Base-by-base conservation (phyloP, 805 yeast genomes). In the Spathaspora passalidarum region DNA sequence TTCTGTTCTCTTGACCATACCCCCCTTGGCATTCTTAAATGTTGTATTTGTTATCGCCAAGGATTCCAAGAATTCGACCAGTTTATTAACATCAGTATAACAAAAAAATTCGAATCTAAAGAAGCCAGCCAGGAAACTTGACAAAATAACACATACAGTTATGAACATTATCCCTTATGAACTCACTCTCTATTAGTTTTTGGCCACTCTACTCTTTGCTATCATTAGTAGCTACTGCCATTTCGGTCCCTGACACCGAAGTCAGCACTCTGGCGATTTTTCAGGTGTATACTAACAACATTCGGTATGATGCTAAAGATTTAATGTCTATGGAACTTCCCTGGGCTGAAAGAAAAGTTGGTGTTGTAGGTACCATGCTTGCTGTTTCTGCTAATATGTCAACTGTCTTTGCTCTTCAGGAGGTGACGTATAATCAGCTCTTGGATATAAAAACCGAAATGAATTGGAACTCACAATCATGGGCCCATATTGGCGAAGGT, bases 361-460 rank as follows among this genome's bases (percentile, higher is more conserved):
- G 63, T 3, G 63, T 78, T 8, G 56, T 63, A 14, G 54, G 65
- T n/a, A 36, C 42, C 4, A 37, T 41, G 19, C 18, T 21, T 29
- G 9, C 23, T 13, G 22, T 1, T 2, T 4, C 23, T n/a, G 10
- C 14, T 19, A 21, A 36, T 11, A 11, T 51, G n/a, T 60, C 67
- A 10, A 57, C 74, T 1, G 63, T 78, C 20, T 76, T 56, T 56
- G 49, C 39, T 21, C 23, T 69, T 32, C 75, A 69, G 51, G 73
- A 69, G 46, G 73, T 67, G 18, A 57, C 66, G 39, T 61, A 60
- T 46, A 54, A 65, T 48, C 73, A 69, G 49, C 54, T 68, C 40
- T 49, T 55, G 21, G 74, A 69, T 47, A 57, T 69, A 11, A 26
- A 66, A 25, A 52, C 63, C 6, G 52, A 52, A 1, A 29, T 13